Evolutionary conservation across 257 asterid genomes (phyloP), one percentile per base, ranked within the genome.

Genomic region (Plantago elongata): DNA sequence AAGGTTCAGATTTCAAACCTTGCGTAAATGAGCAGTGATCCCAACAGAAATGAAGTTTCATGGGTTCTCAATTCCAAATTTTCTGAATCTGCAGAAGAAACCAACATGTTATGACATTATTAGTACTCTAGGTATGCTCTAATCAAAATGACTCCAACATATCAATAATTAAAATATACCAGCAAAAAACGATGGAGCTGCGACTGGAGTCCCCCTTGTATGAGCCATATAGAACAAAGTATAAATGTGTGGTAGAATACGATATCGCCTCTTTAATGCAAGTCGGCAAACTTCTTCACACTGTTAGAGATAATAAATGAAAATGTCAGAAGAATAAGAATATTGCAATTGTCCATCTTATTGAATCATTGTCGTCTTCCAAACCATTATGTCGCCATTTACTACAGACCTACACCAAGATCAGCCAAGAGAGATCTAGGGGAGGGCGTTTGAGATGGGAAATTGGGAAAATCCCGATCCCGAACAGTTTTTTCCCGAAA

Each of bases 211-310:
- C 56, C 99, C 99, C 72, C 63, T 75, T 12, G 81, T 85, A 70
- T 93, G 99, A 62, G 97, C 88, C 69, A 80, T 44, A 81, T 89
- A 93, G 77, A 93, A 93, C 72, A 93, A 82, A 45, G 97, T 83
- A 74, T 93, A 93, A 45, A 93, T 80, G 84, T 89, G 99, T 34
- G 89, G 89, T 65, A 93, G 64, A 74, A 93, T 83, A 63, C 92
- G 88, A 67, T 93, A 93, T 56, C 99, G 81, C 78, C 97, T 85
- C 81, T 69, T 79, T 70, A 93, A 68, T 67, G 99, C 97, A 70
- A 77, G 78, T 65, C 99, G 95, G 71, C 99, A 93, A 70, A 93
- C 99, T 74, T 84, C 96, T 77, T 93, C 97, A 62, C 96, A 89
- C 97, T 89, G 77, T 45, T 62, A 62, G 58, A 46, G 54, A 43